Evolutionary conservation across 2,329 filamentous ascomycete species (phyloP).

Genomic region (Fusarium bactridioides): DNA sequence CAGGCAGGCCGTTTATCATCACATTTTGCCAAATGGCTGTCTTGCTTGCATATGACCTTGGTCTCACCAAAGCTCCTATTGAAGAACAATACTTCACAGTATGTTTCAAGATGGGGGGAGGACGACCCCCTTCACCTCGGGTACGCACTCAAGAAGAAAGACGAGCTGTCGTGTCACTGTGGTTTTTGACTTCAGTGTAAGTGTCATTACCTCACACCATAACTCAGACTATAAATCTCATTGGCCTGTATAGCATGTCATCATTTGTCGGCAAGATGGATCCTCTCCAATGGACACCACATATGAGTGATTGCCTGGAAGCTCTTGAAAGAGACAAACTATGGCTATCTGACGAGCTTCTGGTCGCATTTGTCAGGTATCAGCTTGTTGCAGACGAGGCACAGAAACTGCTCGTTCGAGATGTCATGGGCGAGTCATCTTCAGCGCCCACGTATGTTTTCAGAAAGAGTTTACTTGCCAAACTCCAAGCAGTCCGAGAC

Average conservation of each 20-base stretch:
- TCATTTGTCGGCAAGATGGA: conserved; percentile 58
- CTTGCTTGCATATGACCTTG: conserved; percentile 56
- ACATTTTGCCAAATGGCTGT: conserved; percentile 53
- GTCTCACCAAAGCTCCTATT: conserved; percentile 50
- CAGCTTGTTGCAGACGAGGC: conserved; percentile 53
- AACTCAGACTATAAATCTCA: neutral
- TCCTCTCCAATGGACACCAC: conserved; percentile 62
- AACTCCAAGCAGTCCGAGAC: conserved; percentile 41
- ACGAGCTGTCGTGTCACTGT: conserved; percentile 58
- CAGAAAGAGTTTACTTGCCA: conserved; percentile 43
- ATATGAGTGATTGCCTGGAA: conserved; percentile 65
- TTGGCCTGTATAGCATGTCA: conserved; percentile 42
- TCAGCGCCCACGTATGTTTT: conserved; percentile 46
- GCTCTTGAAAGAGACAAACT: conserved; percentile 56
- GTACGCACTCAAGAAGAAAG: conserved; percentile 58
- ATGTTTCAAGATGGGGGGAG: conserved; percentile 48
- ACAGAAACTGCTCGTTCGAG: conserved; percentile 43
- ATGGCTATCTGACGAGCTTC: conserved; percentile 57
- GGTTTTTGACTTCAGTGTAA: conserved; percentile 50
- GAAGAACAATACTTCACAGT: conserved; percentile 48
- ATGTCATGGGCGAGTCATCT: conserved; percentile 40
- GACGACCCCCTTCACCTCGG: conserved; percentile 39
- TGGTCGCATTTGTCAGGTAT: conserved; percentile 49
- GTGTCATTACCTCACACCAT: neutral
- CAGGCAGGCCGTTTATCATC: conserved; percentile 55